Evolutionary conservation across 2,329 filamentous ascomycete genomes (phyloP), one percentile per base, ranked within the genome.

Genomic region (Simplicillium aogashimaense): DNA sequence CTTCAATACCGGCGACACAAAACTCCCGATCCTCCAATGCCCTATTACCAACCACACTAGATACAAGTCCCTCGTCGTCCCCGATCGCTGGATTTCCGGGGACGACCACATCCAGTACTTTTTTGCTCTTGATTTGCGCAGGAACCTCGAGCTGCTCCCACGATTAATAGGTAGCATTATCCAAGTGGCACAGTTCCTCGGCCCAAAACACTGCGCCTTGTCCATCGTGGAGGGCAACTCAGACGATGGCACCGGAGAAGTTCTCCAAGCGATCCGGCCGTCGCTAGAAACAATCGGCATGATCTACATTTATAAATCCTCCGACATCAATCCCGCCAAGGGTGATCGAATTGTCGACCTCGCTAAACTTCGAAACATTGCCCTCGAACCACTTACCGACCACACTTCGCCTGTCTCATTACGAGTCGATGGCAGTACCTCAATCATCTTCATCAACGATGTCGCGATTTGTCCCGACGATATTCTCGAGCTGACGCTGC

Each of bases 221-320:
- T 76, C 72, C 1, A 67, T 78, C 16, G 62, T 78, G 11, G 74
- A 77, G 45, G 73, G 74, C 11, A 62, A 70, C 47, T 77, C 73
- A 0, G 49, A 61, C 15, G 74, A 78, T 43, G 72, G 71, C 5
- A 78, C 74, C 0, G 61, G 51, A 29, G 69, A 74, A 29, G 58
- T 77, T 7, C 60, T 79, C 2, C 41, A 54, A 2, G 55, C 58
- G 0, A 50, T 78, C 7, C 52, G 51, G 2, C 48, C 56, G 1
- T 55, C 59, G 3, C 49, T 79, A 0, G 50, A 64, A 11, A 48
- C 47, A 0, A 35, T 68, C 0, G 63, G 63, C 3, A 45, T 60
- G 2, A 42, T 46, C 1, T 77, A 72, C 48, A 57, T 63, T 43
- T 61, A 72, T 38, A 51, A 53, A 4, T 52, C 57, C 3, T 72